Conservation (phyloP, 1,139 yeast genomes). For the Ogataea hybrid region DNA sequence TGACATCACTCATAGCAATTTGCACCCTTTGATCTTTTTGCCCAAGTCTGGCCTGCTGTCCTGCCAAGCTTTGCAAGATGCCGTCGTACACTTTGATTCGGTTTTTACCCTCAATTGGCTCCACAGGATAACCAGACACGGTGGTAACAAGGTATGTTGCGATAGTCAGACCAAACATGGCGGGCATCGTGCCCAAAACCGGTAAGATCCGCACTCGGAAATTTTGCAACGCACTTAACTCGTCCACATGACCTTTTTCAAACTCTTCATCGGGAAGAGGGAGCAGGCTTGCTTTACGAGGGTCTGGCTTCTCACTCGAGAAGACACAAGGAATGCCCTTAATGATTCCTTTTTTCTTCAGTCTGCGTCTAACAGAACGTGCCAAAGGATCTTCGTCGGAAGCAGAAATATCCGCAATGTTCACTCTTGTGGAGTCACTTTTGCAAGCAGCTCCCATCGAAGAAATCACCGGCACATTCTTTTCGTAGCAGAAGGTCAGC, state of each 20-base stretch:
- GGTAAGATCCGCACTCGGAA: constrained; percentile 93
- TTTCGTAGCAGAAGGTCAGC: constrained; percentile 64
- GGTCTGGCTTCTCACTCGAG: constrained; percentile 95
- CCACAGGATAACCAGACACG: constrained; percentile 84
- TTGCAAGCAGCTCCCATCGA: constrained; percentile 98
- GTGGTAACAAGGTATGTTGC: constrained; percentile 80
- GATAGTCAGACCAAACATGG: constrained; percentile 86
- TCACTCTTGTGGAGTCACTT: constrained; percentile 79
- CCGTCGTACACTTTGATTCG: constrained; percentile 82
- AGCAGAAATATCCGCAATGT: constrained; percentile 71
- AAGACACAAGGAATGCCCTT: constrained; percentile 84
- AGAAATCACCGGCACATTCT: constrained; percentile 64
- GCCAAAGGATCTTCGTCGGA: constrained; percentile 94
- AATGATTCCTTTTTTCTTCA: constrained; percentile 75
- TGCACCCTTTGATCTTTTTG: constrained; percentile 69
- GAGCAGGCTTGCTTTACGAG: constrained; percentile 80
- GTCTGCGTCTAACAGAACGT: constrained; percentile 79
- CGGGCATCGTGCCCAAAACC: constrained; percentile 95
- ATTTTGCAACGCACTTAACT: constrained; percentile 80
- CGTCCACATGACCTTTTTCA: constrained; percentile 80
- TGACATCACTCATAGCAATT: constrained; percentile 68
- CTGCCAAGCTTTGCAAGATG: constrained; percentile 77
- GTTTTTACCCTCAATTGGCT: constrained; percentile 86
- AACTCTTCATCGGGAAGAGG: constrained; percentile 82
- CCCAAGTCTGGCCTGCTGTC: constrained; percentile 80